Conservation (phyloP, 345 rosid species). For the Cardamine chenopodiifolia region DNA sequence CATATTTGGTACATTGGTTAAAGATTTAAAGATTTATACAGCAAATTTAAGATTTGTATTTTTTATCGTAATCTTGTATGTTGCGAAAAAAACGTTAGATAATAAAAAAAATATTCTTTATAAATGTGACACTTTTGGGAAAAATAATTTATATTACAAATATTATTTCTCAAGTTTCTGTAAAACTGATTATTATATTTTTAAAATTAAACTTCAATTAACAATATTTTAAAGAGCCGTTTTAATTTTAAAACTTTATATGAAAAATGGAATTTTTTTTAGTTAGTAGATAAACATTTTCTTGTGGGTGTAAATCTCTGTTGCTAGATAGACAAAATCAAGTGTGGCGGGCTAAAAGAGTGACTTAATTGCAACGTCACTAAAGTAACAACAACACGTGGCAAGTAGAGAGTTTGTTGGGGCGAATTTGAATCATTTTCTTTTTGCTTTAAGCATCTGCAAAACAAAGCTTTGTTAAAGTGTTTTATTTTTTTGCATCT, state of each 20-base stretch:
- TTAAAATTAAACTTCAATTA: neutral
- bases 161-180: neutral
- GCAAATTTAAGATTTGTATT: too few relatives aligned
- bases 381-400: conserved; percentile 13
- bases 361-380: conserved; percentile 30
- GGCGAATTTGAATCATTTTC: conserved; percentile 36
- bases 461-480: conserved; percentile 18
- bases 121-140: too few relatives aligned
- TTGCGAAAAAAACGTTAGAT: too few relatives aligned
- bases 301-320: neutral
- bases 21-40: too few relatives aligned
- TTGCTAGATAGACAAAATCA: conserved; percentile 23
- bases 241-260: neutral
- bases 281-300: neutral
- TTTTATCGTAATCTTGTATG: too few relatives aligned
- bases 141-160: too few relatives aligned
- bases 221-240: neutral
- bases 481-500: too few relatives aligned
- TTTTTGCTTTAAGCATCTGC: conserved; percentile 40
- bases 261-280: neutral
- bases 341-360: neutral
- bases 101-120: too few relatives aligned
- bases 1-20: too few relatives aligned
- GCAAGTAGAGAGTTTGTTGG: conserved; percentile 26
- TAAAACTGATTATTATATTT: neutral